A percentile compares a stretch with the other conserved stretches of the same genome.
Evolutionary conservation across 148 eudicot genomes (phyloP).

Genomic region (Amaranthus cruentus): DNA sequence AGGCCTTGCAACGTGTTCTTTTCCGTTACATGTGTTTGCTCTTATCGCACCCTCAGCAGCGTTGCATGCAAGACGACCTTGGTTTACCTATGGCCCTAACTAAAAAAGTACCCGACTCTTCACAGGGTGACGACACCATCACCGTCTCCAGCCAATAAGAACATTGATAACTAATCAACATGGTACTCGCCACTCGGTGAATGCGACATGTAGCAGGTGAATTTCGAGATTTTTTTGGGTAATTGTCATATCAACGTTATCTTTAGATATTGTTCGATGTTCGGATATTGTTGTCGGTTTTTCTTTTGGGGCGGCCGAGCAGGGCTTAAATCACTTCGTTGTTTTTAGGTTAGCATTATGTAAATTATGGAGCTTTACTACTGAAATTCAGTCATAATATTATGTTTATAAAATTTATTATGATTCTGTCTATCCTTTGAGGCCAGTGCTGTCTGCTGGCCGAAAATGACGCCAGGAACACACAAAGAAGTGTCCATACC

Average conservation of each 20-base stretch:
- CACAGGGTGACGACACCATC: slow-evolving; percentile 45
- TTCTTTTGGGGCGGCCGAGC: background rate
- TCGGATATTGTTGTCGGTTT: background rate
- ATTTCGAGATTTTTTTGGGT: background rate
- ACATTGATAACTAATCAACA: background rate
- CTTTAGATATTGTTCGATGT: background rate
- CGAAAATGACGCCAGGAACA: too few species aligned
- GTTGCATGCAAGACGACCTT: slow-evolving; percentile 76
- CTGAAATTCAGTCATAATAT: too few species aligned
- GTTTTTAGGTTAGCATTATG: background rate
- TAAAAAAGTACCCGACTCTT: slow-evolving; percentile 50
- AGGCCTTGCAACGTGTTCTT: slow-evolving; percentile 66
- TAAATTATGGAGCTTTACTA: background rate
- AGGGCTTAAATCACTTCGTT: background rate
- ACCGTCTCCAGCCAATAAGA: slow-evolving; percentile 48
- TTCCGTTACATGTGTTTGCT: slow-evolving; percentile 71
- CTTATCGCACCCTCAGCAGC: slow-evolving; percentile 86
- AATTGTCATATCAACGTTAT: background rate
- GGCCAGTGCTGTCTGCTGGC: too few species aligned
- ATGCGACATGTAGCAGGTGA: background rate
- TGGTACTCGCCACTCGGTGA: background rate
- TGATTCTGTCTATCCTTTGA: too few species aligned
- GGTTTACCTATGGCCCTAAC: slow-evolving; percentile 62
- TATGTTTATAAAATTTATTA: too few species aligned
- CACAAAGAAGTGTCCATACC: too few species aligned